Evolutionary conservation across 2,329 filamentous ascomycete genomes (phyloP).

Genomic region (Colletotrichum phormii): DNA sequence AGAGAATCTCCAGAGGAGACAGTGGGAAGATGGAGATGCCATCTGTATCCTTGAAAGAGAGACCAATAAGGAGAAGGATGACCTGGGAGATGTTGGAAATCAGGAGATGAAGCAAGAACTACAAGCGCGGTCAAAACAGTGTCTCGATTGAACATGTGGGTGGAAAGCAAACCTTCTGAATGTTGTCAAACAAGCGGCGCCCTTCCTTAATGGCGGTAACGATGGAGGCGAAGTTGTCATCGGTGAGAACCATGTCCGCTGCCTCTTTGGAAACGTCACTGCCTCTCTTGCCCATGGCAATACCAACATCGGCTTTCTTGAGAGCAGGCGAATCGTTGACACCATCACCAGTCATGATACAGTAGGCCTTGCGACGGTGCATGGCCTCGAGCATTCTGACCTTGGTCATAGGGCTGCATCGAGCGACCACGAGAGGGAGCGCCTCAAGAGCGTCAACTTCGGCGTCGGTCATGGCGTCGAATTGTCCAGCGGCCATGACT

Average conservation of each 20-base stretch:
- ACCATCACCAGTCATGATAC: constrained; percentile 81
- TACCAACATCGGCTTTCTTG: constrained; percentile 79
- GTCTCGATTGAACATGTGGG: constrained; percentile 2
- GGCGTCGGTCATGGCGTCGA: constrained; percentile 70
- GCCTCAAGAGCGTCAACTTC: constrained; percentile 71
- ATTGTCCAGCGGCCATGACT: constrained; percentile 72
- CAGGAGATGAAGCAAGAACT: constrained; percentile 74
- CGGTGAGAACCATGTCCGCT: constrained; percentile 87
- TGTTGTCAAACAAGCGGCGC: constrained; percentile 77
- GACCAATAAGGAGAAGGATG: constrained; percentile 74
- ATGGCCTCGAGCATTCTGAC: constrained; percentile 83
- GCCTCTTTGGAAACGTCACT: constrained; percentile 84
- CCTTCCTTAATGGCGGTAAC: constrained; percentile 79
- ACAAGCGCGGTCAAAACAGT: not conserved
- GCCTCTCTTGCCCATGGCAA: constrained; percentile 78
- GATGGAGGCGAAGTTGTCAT: constrained; percentile 89
- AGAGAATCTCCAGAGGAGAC: constrained; percentile 87
- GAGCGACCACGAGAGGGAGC: constrained; percentile 75
- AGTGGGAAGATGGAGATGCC: constrained; percentile 77
- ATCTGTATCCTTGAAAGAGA: constrained; percentile 73
- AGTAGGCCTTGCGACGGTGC: constrained; percentile 74
- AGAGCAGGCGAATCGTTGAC: constrained; percentile 81
- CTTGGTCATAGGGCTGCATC: constrained; percentile 78
- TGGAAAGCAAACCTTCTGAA: constrained; percentile 71
- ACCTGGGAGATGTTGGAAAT: constrained; percentile 79